Percentiles rank a stretch among this genome's conserved stretches.
Evolutionary conservation across 257 asterid species (phyloP).

Genomic region (Ocimum tenuiflorum): DNA sequence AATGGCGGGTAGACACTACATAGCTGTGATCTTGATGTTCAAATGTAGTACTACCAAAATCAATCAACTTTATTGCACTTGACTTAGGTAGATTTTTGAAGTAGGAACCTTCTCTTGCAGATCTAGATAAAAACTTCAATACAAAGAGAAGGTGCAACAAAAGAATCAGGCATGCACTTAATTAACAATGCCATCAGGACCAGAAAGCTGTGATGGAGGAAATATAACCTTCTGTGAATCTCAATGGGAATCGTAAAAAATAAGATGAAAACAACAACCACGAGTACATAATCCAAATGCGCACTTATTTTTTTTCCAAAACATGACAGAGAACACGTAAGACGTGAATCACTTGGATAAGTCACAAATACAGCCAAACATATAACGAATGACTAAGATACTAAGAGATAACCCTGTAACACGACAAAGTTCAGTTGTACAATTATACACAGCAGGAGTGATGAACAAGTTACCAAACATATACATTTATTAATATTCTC

Average conservation of each 20-base stretch:
- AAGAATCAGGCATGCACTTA: not conserved
- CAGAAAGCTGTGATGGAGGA: not conserved
- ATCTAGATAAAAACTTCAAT: conserved; percentile 47
- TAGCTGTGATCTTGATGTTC: conserved; percentile 77
- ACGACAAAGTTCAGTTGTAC: conserved; percentile 3
- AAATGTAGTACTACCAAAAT: conserved; percentile 81
- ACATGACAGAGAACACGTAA: not conserved
- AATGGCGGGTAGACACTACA: conserved; percentile 84
- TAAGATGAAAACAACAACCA: conserved; percentile 1
- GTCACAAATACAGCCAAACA: not conserved
- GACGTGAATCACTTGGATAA: not conserved
- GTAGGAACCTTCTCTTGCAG: conserved; percentile 53
- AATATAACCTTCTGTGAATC: conserved; percentile 15
- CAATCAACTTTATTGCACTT: conserved; percentile 89
- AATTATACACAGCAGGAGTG: not conserved
- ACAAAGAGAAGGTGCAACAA: conserved; percentile 16
- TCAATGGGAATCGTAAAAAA: conserved; percentile 13
- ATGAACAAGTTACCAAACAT: not conserved
- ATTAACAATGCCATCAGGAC: conserved; percentile 6
- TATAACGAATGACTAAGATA: too few species aligned
- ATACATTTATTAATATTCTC: not conserved
- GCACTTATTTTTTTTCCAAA: conserved; percentile 1
- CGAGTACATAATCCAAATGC: conserved; percentile 1
- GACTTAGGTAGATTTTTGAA: conserved; percentile 83
- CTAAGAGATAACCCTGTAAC: not conserved